Percentiles rank a stretch among this genome's conserved stretches.
phyloP scores from a whole-genome alignment of 78 protist genomes.

The Bigelowiella natans region DNA sequence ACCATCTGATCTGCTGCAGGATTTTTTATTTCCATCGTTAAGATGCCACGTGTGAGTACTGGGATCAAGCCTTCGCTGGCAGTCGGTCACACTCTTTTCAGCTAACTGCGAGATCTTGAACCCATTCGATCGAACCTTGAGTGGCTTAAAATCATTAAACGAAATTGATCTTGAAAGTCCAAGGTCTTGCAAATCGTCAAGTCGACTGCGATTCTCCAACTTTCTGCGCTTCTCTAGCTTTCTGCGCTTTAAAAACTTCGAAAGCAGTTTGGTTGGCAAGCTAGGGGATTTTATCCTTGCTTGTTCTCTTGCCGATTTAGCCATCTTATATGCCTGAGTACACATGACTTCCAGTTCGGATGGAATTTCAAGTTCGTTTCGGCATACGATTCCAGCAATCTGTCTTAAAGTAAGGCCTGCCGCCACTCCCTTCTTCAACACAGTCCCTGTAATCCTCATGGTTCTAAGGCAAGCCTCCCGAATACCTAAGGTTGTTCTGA shows the following conservation, averaged over 20 bases:
- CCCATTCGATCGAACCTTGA: background rate
- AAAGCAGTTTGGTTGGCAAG: background rate
- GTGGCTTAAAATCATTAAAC: background rate
- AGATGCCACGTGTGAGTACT: background rate
- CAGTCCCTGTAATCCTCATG: background rate
- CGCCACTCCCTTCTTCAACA: conserved; percentile 1
- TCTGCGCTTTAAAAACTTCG: too few species aligned
- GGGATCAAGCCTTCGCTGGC: background rate
- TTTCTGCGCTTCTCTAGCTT: too few species aligned
- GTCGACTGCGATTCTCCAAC: background rate
- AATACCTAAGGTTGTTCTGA: background rate
- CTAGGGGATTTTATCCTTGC: background rate
- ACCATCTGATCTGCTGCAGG: background rate
- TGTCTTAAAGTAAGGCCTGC: background rate
- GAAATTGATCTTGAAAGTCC: background rate
- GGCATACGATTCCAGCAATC: background rate
- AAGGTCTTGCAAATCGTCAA: background rate
- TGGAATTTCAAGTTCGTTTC: conserved; percentile 10
- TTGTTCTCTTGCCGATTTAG: background rate
- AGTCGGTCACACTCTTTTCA: background rate
- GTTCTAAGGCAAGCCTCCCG: background rate
- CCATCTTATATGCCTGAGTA: conserved; percentile 2
- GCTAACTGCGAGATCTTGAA: background rate
- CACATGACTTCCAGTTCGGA: conserved; percentile 5
- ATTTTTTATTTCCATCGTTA: background rate